Percentiles rank a stretch among this genome's conserved stretches.
These are phyloP conservation scores for Xylaria sp. DNA, from an alignment of 2,329 filamentous ascomycete genomes.

Conservation along the genomic window DNA sequence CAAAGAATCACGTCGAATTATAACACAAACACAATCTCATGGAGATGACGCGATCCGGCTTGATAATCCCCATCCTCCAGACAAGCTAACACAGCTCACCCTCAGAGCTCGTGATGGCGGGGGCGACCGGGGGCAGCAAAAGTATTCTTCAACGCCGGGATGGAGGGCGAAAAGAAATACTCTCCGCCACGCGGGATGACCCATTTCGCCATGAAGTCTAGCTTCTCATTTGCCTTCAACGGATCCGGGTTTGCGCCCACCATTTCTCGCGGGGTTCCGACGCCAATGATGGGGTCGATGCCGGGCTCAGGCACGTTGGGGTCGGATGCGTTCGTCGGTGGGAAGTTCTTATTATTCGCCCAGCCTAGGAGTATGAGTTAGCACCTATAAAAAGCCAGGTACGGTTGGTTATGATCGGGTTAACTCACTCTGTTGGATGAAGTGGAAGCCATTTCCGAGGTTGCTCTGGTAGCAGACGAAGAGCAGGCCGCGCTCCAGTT, in stretches of 20 bases:
- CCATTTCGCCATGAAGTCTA: constrained; percentile 42
- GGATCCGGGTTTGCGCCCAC: constrained; percentile 35
- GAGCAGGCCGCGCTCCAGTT: constrained; percentile 49
- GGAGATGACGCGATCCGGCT: not conserved
- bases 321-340: not conserved
- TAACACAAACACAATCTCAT: too few relatives aligned
- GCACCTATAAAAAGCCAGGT: constrained; percentile 15
- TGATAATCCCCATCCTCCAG: not conserved
- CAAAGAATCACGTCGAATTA: too few relatives aligned
- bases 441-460: constrained; percentile 48
- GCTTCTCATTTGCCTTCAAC: constrained; percentile 21
- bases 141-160: constrained; percentile 38
- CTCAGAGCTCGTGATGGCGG: not conserved
- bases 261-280: constrained; percentile 32
- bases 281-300: constrained; percentile 30
- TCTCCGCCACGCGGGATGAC: constrained; percentile 51
- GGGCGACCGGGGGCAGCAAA: constrained; percentile 16
- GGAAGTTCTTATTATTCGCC: constrained; percentile 29
- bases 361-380: constrained; percentile 37
- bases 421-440: constrained; percentile 44
- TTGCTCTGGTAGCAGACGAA: constrained; percentile 54
- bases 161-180: constrained; percentile 53
- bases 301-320: constrained; percentile 16
- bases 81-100: not conserved
- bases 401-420: not conserved